These are phyloP conservation scores for Cymbopogon citratus DNA, from an alignment of 176 grass and related monocot genomes.

Conservation along the genomic window DNA sequence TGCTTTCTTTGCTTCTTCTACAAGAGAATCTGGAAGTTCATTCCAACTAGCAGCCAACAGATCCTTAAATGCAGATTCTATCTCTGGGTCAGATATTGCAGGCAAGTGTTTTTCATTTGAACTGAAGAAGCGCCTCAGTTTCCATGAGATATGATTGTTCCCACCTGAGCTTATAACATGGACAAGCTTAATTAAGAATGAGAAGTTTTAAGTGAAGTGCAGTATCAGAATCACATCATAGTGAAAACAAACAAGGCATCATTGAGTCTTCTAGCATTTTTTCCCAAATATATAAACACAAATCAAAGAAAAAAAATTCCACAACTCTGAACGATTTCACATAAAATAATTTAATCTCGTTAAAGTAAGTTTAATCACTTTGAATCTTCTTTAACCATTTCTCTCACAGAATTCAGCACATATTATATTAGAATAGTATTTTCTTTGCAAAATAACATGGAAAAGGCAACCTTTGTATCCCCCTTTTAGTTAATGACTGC, in stretches of 20 bases:
- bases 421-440: neutral
- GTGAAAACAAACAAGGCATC: conserved; percentile 13
- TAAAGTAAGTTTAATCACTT: neutral
- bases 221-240: neutral
- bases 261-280: neutral
- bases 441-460: neutral
- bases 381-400: neutral
- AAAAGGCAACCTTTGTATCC: neutral
- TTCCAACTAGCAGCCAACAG: conserved; percentile 84
- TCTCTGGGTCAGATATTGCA: conserved; percentile 57
- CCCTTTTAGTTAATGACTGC: neutral
- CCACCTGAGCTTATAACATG: conserved; percentile 41
- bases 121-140: conserved; percentile 50
- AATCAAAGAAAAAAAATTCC: neutral
- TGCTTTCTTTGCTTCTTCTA: conserved; percentile 64
- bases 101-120: conserved; percentile 62
- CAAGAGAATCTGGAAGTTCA: conserved; percentile 67
- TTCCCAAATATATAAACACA: neutral
- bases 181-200: conserved; percentile 4
- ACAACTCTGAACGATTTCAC: neutral
- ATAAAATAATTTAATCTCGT: neutral
- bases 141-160: conserved; percentile 36
- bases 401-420: neutral
- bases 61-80: conserved; percentile 82
- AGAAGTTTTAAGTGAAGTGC: neutral